A percentile compares a stretch with the other conserved stretches of the same genome.
Conservation (phyloP, 2,329 filamentous ascomycete species). For the Endoconidiophora polonica region DNA sequence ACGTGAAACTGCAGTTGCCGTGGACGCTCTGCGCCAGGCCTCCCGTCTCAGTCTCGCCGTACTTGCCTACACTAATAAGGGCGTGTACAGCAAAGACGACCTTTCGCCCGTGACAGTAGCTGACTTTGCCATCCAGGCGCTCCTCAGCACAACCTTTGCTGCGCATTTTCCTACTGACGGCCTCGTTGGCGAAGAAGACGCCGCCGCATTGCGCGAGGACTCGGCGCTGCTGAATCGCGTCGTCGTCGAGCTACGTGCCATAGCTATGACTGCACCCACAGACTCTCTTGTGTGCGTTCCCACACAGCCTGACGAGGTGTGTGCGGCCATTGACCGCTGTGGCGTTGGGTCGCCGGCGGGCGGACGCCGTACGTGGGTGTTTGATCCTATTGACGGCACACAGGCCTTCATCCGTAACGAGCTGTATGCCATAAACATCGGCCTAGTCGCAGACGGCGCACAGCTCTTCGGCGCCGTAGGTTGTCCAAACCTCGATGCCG, state of each 20-base stretch:
- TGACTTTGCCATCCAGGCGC: slow-evolving; percentile 42
- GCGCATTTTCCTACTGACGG: slow-evolving; percentile 32
- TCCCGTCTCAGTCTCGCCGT: slow-evolving; percentile 33
- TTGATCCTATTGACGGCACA: slow-evolving; percentile 45
- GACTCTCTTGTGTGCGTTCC: slow-evolving; percentile 20
- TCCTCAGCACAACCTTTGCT: slow-evolving; percentile 34
- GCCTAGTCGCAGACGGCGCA: slow-evolving; percentile 31
- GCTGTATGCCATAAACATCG: slow-evolving; percentile 41
- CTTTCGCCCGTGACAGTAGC: slow-evolving; percentile 40
- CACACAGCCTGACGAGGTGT: slow-evolving; percentile 27
- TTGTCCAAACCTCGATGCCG: slow-evolving; percentile 28
- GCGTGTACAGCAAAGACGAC: slow-evolving; percentile 35
- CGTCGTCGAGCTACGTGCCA: slow-evolving; percentile 26
- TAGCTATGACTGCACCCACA: slow-evolving; percentile 15
- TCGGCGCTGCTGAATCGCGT: slow-evolving; percentile 28
- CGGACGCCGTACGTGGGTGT: slow-evolving; percentile 34
- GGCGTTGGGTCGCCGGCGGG: slow-evolving; percentile 21
- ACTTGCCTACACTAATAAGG: slow-evolving; percentile 31
- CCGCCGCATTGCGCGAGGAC: slow-evolving; percentile 29
- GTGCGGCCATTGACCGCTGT: slow-evolving; percentile 36
- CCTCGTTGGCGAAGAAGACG: slow-evolving; percentile 40
- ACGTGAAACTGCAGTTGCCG: slow-evolving; percentile 27
- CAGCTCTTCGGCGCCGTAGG: slow-evolving; percentile 35
- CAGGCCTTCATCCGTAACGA: slow-evolving; percentile 37
- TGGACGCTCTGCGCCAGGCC: slow-evolving; percentile 28